These are phyloP conservation scores for Apocynum venetum DNA, from an alignment of 257 asterid genomes.

Conservation along the genomic window DNA sequence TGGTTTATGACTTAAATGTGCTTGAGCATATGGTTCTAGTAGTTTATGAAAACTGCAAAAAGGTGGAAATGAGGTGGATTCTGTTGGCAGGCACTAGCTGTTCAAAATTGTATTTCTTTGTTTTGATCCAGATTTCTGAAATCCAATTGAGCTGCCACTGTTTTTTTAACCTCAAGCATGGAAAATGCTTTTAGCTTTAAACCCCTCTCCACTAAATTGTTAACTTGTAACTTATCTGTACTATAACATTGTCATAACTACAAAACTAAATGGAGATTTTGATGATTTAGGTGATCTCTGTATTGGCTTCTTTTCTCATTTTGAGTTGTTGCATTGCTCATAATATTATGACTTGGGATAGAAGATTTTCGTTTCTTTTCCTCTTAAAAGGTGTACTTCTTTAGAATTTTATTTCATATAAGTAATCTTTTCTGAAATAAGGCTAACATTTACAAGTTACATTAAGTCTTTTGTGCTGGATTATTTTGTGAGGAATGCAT, in stretches of 20 bases:
- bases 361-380: slow-evolving; percentile 4
- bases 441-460: neutral
- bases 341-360: neutral
- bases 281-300: neutral
- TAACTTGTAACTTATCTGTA: neutral
- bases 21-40: neutral
- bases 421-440: neutral
- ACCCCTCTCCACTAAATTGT: neutral
- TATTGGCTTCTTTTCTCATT: neutral
- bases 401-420: slow-evolving; percentile 9
- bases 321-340: neutral
- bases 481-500: slow-evolving; percentile 12
- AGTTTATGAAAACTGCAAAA: slow-evolving; percentile 1
- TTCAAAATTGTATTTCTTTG: neutral
- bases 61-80: slow-evolving; percentile 9
- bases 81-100: neutral
- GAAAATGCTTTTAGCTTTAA: neutral
- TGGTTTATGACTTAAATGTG: neutral
- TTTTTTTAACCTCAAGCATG: neutral
- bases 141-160: neutral
- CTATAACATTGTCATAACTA: neutral
- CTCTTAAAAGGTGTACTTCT: neutral
- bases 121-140: neutral
- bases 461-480: neutral
- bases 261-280: neutral